A percentile compares a stretch with the other conserved stretches of the same genome.
Evolutionary conservation across 768 basidiomycete genomes (phyloP).

Genomic region (Tricholoma saponaceum): DNA sequence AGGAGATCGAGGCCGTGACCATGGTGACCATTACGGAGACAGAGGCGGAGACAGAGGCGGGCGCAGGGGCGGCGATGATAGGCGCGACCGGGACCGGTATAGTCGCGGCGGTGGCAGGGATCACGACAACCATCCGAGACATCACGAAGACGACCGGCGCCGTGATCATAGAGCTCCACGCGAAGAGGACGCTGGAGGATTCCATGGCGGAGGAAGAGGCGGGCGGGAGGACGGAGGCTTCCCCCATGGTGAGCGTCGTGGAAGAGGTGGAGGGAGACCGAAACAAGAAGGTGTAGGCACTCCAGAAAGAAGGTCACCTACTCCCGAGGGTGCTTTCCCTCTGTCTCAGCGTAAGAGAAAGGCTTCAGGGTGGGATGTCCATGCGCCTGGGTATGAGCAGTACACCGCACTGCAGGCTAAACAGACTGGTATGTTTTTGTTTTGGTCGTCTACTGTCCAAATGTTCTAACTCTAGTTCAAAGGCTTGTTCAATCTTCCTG

Average conservation of each 20-base stretch:
- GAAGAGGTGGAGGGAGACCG: constrained; percentile 38
- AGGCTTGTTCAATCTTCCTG: constrained; percentile 97
- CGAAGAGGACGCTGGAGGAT: constrained; percentile 35
- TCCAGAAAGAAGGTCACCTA: constrained; percentile 82
- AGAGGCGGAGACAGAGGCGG: constrained; percentile 32
- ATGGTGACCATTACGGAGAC: constrained; percentile 32
- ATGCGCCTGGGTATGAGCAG: constrained; percentile 93
- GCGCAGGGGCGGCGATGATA: constrained; percentile 43
- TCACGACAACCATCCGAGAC: constrained; percentile 40
- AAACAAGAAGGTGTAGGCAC: constrained; percentile 58
- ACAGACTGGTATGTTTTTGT: constrained; percentile 69
- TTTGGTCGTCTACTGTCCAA: neutral
- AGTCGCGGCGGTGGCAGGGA: constrained; percentile 39
- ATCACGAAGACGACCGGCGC: constrained; percentile 48
- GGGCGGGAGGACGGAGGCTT: constrained; percentile 34
- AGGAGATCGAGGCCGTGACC: constrained; percentile 37
- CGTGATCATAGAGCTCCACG: constrained; percentile 39
- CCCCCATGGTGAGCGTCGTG: constrained; percentile 33
- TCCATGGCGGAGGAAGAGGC: constrained; percentile 28
- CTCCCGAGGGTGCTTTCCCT: constrained; percentile 79
- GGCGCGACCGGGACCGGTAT: constrained; percentile 49
- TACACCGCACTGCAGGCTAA: constrained; percentile 97
- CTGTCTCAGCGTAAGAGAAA: constrained; percentile 85
- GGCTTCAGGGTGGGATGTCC: constrained; percentile 94
- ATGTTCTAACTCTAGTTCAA: constrained; percentile 10